phyloP scores from a whole-genome alignment of 495 filamentous ascomycete genomes.

The Neurospora intermedia region DNA sequence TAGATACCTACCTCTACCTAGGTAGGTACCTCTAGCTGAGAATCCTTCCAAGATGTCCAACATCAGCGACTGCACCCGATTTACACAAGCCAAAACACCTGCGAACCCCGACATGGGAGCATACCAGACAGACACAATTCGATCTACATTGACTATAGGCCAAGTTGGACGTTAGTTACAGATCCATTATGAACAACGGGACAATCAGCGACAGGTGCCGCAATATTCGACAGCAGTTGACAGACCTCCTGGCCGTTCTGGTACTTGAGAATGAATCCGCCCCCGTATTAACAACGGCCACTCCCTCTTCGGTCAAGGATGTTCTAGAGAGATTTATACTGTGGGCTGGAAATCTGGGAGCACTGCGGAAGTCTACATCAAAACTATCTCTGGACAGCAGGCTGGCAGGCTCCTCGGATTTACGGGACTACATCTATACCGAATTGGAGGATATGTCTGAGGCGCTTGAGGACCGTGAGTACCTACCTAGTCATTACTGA shows the following conservation, averaged over 20 bases:
- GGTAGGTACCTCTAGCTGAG: no score
- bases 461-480: neutral
- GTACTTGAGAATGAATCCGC: neutral
- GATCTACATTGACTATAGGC: no score
- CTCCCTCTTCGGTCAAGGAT: neutral
- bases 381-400: conserved; percentile 8
- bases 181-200: neutral
- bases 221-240: neutral
- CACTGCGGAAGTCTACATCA: neutral
- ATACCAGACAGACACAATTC: no score
- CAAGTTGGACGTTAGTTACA: no score
- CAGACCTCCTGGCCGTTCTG: neutral
- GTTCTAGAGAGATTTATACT: conserved; percentile 8
- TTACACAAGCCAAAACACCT: no score
- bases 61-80: neutral
- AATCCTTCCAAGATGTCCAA: neutral
- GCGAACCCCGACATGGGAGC: no score
- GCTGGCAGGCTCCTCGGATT: neutral
- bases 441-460: neutral
- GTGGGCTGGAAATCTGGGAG: conserved; percentile 11
- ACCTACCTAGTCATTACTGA: neutral
- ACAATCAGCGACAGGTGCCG: neutral
- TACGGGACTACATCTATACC: neutral
- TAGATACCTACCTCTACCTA: no score
- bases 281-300: neutral